These are phyloP conservation scores for Debaryomycetaceae sp. DNA, from an alignment of 1,139 yeast species.

Conservation along the genomic window DNA sequence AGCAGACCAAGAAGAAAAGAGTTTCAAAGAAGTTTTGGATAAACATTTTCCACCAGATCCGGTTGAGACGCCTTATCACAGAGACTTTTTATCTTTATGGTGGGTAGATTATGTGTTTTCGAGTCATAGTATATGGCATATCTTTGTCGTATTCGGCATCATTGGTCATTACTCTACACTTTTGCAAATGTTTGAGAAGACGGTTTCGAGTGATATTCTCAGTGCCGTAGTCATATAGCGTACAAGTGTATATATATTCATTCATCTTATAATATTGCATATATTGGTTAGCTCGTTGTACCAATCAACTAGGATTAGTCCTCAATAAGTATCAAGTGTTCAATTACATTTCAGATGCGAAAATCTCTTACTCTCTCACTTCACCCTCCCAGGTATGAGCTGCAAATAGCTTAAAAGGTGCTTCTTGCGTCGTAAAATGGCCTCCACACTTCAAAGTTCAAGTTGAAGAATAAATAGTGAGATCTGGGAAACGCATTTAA, in stretches of 20 bases:
- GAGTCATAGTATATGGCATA: conserved; percentile 93
- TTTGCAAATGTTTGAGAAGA: conserved; percentile 56
- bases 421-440: not conserved
- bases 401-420: no score
- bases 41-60: conserved; percentile 58
- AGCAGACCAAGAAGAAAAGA: conserved; percentile 15
- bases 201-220: conserved; percentile 4
- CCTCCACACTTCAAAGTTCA: no score
- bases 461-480: no score
- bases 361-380: no score
- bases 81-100: conserved; percentile 65
- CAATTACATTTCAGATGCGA: no score
- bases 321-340: no score
- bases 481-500: no score
- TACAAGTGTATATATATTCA: no score
- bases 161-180: conserved; percentile 81
- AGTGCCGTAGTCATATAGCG: not conserved
- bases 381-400: no score
- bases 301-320: no score
- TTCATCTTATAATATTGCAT: no score
- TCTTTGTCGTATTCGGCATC: conserved; percentile 83
- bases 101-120: conserved; percentile 76
- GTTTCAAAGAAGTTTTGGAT: conserved; percentile 35
- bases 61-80: conserved; percentile 35
- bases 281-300: no score